phyloP scores from a whole-genome alignment of 169 alveolate genomes.

The Eimeria necatrix region DNA sequence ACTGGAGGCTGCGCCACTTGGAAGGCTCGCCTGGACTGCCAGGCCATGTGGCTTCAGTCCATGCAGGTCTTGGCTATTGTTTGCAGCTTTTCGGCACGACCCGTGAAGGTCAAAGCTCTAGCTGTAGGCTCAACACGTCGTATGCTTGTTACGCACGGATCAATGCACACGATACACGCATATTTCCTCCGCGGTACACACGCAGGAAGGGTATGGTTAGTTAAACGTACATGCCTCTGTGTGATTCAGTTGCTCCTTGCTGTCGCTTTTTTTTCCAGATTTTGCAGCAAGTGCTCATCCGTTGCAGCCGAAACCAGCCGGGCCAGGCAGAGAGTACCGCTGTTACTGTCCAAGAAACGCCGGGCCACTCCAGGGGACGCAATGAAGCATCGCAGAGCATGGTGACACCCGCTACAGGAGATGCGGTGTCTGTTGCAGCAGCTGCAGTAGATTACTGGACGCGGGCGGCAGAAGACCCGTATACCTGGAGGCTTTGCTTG shows the following conservation, averaged over 20 bases:
- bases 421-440: constrained; percentile 19
- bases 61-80: constrained; percentile 77
- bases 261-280: constrained; percentile 23
- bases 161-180: too few relatives aligned
- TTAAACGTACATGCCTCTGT: neutral
- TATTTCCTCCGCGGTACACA: too few relatives aligned
- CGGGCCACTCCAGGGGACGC: neutral
- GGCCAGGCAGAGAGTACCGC: constrained; percentile 3
- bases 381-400: neutral
- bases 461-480: constrained; percentile 55
- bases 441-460: constrained; percentile 51
- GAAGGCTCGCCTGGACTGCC: constrained; percentile 59
- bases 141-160: neutral
- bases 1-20: neutral
- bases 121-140: constrained; percentile 20
- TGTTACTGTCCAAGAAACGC: neutral
- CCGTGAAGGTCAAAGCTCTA: constrained; percentile 77
- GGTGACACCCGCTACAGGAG: neutral
- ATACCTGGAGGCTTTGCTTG: constrained; percentile 72
- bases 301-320: constrained; percentile 29
- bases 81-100: constrained; percentile 77
- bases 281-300: constrained; percentile 63
- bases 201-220: neutral
- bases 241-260: neutral
- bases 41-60: constrained; percentile 78